Base-by-base conservation (phyloP, 805 yeast species). In the Ogataea degrootiae region DNA sequence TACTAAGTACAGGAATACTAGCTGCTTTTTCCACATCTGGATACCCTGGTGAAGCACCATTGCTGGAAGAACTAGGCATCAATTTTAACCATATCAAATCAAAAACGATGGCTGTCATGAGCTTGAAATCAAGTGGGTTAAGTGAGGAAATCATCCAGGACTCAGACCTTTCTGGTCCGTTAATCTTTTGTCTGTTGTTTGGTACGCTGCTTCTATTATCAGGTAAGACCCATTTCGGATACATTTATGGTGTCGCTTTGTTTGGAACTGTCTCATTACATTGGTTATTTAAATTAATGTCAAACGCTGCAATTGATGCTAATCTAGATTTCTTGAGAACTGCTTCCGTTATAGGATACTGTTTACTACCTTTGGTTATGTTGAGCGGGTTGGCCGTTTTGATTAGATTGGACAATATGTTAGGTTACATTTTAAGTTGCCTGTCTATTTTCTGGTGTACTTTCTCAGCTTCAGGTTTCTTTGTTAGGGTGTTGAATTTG, bases 171-270 rank as follows among this genome's bases (percentile, higher is more conserved):
- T 97, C 98, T 0, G 99, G 99, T 1, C 99, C 99, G 1, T 74
- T 94, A 33, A 70, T 94, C 37, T 94, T 92, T 66, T 92, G 92
- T 60, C 71, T 94, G 44, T 67, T 89, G 47, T 92, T 92, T 62
- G 99, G 97, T 19, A 77, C 90, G 0, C 80, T 85, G 50, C 71
- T 94, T 45, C 70, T 92, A 43, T 73, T 91, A 39, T 83, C 96
- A 1, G 98, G 99, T 5, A 94, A 92, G 65, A 87, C 92, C 15
- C 98, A 94, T 65, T 94, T 94, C 63, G 98, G 98, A 2, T 94
- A 94, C 66, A 87, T 94, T 43, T 94, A 94, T 61, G 98, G 99
- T 37, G 96, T 94, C 38, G 98, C 97, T 0, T 69, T 94, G 39
- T 82, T 92, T 57, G 99, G 99, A 16, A 85, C 96, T 1, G 63